Percentiles rank a stretch among this genome's conserved stretches.
Evolutionary conservation across 129 eudicot genomes (phyloP).

Genomic region (Scalesia atractyloides): DNA sequence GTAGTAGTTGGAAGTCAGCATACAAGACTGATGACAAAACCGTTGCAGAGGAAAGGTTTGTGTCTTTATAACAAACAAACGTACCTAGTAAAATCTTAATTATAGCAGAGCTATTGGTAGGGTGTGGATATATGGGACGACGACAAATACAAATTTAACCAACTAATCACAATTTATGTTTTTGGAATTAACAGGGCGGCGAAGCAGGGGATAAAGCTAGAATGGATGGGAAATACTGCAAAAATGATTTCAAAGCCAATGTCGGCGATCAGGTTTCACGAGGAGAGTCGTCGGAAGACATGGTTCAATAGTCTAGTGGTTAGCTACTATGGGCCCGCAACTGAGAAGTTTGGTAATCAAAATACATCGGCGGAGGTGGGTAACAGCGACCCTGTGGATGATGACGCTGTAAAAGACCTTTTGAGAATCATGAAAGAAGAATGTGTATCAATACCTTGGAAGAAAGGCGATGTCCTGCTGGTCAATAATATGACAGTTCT

Average conservation of each 20-base stretch:
- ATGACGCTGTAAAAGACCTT: slow-evolving; percentile 10
- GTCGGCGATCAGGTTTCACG: neutral
- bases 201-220: slow-evolving; percentile 13
- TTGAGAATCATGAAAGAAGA: slow-evolving; percentile 33
- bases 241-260: neutral
- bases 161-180: too few relatives aligned
- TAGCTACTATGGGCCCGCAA: slow-evolving; percentile 25
- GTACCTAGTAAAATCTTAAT: too few relatives aligned
- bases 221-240: slow-evolving; percentile 11
- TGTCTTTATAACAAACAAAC: too few relatives aligned
- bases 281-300: neutral
- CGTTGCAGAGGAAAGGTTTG: slow-evolving; percentile 68
- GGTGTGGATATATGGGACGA: too few relatives aligned
- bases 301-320: slow-evolving; percentile 37
- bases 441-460: slow-evolving; percentile 35
- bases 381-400: slow-evolving; percentile 20
- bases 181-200: neutral
- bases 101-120: too few relatives aligned
- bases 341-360: neutral
- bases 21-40: slow-evolving; percentile 64
- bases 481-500: slow-evolving; percentile 28
- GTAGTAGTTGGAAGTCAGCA: slow-evolving; percentile 83
- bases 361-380: slow-evolving; percentile 11
- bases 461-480: slow-evolving; percentile 36
- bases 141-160: too few relatives aligned